Base-by-base conservation (phyloP, 1,139 yeast genomes). In the Suhomyces bolitotheri region DNA sequence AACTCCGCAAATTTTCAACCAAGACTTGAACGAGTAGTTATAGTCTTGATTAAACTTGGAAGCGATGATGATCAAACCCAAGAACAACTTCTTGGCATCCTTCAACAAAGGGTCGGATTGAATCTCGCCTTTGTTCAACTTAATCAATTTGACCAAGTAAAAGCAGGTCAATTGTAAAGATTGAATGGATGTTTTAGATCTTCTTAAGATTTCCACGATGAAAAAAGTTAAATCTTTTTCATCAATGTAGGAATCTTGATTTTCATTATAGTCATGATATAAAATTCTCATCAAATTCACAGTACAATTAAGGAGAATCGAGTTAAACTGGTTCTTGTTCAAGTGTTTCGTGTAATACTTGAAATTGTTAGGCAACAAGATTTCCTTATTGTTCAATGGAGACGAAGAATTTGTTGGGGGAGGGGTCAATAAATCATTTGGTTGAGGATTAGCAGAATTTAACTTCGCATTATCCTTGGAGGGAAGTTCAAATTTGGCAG, bases 1-100 rank as follows among this genome's bases (percentile, higher is more conserved):
- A 46, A 80, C 65, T 1, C 94, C 92, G 34, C 87, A 76, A 33
- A 86, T 80, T 51, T 78, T 79, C 35, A 83, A 67, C 95, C 95
- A 86, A n/a, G 85, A 76, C 46, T 70, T 71, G 46, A 82, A 72
- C 15, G 84, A 70, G 57, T 77, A 84, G 53, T 82, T 82, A 39
- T 80, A 76, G 58, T 86, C 95, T 54, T 81, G 88, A 43, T 76
- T 69, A 55, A 80, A 84, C 54, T 86, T 86, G 36, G 83, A 76
- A 2, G 92, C 81, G 31, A 85, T 63, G 38, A 85, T 82, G 34
- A 85, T 57, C 49, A 84, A 71, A 3, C 82, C 77, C 43, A 86
- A 66, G 46, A 86, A 80, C 29, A 80, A 69, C 44, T 84, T 76
- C 49, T 84, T 77, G 6, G 88, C 82, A 51, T 86, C 81, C 14